A percentile compares a stretch with the other conserved stretches of the same genome.
Conservation (phyloP, 371 early-diverging fungal genomes). For the Actinomortierella ambigua region DNA sequence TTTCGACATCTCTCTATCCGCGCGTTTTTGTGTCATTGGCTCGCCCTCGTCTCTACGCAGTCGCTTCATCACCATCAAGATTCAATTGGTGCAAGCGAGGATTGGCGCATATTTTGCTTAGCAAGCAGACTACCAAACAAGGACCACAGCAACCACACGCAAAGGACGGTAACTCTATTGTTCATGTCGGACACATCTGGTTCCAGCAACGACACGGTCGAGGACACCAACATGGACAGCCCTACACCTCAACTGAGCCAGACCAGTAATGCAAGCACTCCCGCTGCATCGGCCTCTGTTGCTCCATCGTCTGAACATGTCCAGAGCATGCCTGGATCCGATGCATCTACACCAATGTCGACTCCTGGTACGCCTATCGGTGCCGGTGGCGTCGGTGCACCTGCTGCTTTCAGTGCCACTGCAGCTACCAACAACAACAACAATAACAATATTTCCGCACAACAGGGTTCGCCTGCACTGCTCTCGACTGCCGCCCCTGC, state of each 20-base stretch:
- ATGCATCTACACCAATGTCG: too few relatives aligned
- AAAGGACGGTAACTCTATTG: not conserved
- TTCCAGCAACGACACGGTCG: slow-evolving; percentile 29
- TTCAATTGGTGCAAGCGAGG: too few relatives aligned
- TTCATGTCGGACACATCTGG: slow-evolving; percentile 35
- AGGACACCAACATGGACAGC: slow-evolving; percentile 42
- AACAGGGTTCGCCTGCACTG: not conserved
- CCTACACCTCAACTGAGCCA: slow-evolving; percentile 18
- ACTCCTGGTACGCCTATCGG: too few relatives aligned
- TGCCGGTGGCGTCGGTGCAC: not conserved
- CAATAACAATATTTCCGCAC: not conserved
- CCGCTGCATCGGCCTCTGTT: not conserved
- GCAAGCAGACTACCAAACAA: not conserved
- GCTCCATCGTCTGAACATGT: too few relatives aligned
- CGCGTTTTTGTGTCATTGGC: not conserved
- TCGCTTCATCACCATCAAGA: too few relatives aligned
- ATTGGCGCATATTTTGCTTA: too few relatives aligned
- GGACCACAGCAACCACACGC: not conserved
- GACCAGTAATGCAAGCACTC: not conserved
- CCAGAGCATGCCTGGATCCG: too few relatives aligned
- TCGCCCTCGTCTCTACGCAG: not conserved
- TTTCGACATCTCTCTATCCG: not conserved
- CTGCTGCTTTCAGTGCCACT: slow-evolving; percentile 4
- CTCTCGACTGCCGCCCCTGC: not conserved
- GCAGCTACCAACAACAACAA: slow-evolving; percentile 6